Conservation (phyloP, 2,329 filamentous ascomycete genomes). For the Fonsecaea monophora region DNA sequence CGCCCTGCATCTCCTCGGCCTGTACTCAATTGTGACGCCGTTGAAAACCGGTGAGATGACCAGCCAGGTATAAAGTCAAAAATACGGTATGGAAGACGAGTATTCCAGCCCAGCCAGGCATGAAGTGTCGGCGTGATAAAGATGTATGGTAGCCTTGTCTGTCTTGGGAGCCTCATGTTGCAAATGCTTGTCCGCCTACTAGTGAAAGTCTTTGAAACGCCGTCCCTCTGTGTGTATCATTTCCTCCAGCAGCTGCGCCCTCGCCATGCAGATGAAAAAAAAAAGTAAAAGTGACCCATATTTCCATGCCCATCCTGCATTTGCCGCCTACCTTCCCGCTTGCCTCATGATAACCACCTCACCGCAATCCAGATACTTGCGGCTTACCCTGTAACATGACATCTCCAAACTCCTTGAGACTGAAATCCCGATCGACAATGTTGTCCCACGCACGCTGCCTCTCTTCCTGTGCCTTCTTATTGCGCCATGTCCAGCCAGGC, state of each 20-base stretch:
- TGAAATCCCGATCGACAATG: conserved; percentile 61
- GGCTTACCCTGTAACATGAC: conserved; percentile 32
- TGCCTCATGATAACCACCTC: neutral
- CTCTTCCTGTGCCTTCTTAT: conserved; percentile 64
- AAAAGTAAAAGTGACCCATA: neutral
- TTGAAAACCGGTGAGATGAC: neutral
- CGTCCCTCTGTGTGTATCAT: neutral
- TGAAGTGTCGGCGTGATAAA: neutral
- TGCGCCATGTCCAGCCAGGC: conserved; percentile 61
- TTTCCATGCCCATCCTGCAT: neutral
- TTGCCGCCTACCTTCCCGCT: neutral
- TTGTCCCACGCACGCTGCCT: conserved; percentile 57
- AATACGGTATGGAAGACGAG: neutral
- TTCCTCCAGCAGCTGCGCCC: neutral
- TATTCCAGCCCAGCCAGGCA: neutral
- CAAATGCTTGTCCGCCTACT: neutral
- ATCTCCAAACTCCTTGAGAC: conserved; percentile 44
- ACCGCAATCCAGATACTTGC: conserved; percentile 14
- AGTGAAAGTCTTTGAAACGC: neutral
- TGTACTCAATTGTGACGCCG: neutral
- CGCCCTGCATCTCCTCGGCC: neutral
- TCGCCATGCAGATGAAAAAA: neutral
- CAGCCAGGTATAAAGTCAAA: neutral
- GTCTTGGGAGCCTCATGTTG: neutral
- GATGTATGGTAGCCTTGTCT: neutral